Conservation (phyloP, 495 filamentous ascomycete species). For the Xylaria grammica region DNA sequence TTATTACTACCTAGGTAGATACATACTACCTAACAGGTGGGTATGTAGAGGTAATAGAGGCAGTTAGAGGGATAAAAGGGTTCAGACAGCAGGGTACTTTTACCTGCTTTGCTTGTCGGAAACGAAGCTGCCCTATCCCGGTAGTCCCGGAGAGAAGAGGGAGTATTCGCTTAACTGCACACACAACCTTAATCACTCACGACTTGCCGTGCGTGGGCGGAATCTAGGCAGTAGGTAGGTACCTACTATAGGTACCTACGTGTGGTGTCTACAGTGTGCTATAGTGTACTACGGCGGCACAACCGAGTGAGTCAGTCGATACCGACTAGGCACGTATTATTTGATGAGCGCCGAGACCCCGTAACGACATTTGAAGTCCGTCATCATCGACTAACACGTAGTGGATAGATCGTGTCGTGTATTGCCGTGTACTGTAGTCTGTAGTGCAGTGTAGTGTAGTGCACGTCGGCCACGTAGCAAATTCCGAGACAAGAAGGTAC, state of each 20-base stretch:
- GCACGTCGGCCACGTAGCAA: conserved; percentile 9
- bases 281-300: no score
- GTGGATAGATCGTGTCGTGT: background rate
- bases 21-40: background rate
- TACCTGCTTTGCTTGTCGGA: conserved; percentile 1
- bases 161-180: background rate
- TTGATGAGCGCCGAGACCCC: background rate
- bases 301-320: no score
- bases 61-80: background rate
- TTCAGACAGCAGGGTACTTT: background rate
- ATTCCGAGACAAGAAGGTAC: conserved; percentile 20
- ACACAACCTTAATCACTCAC: no score
- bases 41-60: no score
- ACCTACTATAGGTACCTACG: no score
- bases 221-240: no score
- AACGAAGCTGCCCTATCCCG: conserved; percentile 11
- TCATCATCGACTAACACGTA: background rate
- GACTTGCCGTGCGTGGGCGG: no score
- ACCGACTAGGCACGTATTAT: background rate
- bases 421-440: no score
- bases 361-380: background rate
- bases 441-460: background rate
- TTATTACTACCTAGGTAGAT: background rate
- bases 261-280: no score
- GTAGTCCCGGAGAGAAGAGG: conserved; percentile 2